Percentiles rank a stretch among this genome's conserved stretches.
Conservation (phyloP, 2,329 filamentous ascomycete genomes). For the Fusarium agapanthi region DNA sequence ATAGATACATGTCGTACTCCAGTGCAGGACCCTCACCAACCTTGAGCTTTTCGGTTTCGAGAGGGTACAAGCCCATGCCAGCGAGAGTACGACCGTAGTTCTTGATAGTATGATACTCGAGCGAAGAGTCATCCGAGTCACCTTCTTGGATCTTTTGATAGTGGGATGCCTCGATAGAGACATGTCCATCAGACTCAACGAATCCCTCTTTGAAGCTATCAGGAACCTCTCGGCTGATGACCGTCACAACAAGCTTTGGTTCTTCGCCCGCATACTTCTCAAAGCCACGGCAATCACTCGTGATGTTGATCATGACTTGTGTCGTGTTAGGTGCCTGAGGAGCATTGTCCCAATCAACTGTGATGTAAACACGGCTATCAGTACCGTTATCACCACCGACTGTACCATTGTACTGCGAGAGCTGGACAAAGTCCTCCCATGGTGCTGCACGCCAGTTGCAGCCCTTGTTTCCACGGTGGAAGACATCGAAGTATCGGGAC, state of each 20-base stretch:
- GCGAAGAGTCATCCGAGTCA: constrained; percentile 39
- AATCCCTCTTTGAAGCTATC: constrained; percentile 65
- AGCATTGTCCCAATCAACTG: constrained; percentile 48
- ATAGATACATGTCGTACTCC: constrained; percentile 70
- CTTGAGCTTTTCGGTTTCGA: constrained; percentile 58
- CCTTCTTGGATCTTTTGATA: constrained; percentile 54
- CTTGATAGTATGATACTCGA: constrained; percentile 59
- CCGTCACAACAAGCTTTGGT: constrained; percentile 62
- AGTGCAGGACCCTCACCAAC: constrained; percentile 61
- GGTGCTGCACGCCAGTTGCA: constrained; percentile 44
- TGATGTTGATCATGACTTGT: constrained; percentile 62
- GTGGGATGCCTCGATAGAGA: constrained; percentile 64
- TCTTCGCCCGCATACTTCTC: constrained; percentile 51
- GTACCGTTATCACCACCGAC: constrained; percentile 43
- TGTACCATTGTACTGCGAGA: constrained; percentile 43
- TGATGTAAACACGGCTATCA: constrained; percentile 45
- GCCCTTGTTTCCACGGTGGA: constrained; percentile 44
- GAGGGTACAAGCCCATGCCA: constrained; percentile 65
- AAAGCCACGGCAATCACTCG: constrained; percentile 54
- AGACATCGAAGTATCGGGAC: constrained; percentile 48
- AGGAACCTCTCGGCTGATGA: constrained; percentile 59
- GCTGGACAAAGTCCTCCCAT: constrained; percentile 46
- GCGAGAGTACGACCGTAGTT: constrained; percentile 66
- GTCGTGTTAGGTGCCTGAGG: constrained; percentile 53
- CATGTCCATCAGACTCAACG: constrained; percentile 67